Conservation (phyloP, 768 basidiomycete genomes). For the Xerocomus spinulosus region DNA sequence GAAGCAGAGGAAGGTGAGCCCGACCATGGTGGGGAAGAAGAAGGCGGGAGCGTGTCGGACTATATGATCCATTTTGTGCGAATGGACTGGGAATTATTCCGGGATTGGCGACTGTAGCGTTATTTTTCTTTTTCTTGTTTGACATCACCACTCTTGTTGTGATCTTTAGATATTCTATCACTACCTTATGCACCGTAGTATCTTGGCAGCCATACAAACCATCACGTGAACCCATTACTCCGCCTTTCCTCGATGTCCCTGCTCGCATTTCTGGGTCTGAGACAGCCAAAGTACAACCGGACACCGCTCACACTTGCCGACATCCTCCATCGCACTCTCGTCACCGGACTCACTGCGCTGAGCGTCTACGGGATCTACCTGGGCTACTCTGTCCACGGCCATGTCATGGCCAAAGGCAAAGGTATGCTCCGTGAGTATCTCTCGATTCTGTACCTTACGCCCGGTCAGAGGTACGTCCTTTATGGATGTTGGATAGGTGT, state of each 20-base stretch:
- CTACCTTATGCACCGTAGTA: slow-evolving; percentile 13
- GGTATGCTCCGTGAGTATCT: slow-evolving; percentile 15
- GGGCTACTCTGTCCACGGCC: slow-evolving; percentile 30
- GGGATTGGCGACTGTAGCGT: slow-evolving; percentile 58
- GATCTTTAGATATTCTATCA: slow-evolving; percentile 9
- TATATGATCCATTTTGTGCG: slow-evolving; percentile 76
- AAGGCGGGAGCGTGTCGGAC: slow-evolving; percentile 74
- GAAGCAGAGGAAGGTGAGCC: slow-evolving; percentile 39
- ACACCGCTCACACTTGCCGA: slow-evolving; percentile 25
- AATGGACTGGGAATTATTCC: slow-evolving; percentile 64
- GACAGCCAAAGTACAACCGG: slow-evolving; percentile 21
- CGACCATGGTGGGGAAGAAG: slow-evolving; percentile 36
- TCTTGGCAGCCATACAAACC: too few species aligned
- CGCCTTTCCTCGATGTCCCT: slow-evolving; percentile 20
- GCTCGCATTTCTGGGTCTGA: slow-evolving; percentile 25
- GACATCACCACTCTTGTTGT: background rate
- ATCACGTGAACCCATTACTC: background rate
- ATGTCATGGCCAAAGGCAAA: slow-evolving; percentile 30
- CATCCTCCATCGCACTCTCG: slow-evolving; percentile 28
- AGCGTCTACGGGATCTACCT: slow-evolving; percentile 30
- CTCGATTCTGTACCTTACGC: background rate
- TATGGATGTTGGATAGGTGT: background rate
- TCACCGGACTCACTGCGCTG: slow-evolving; percentile 26
- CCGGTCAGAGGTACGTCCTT: slow-evolving; percentile 19
- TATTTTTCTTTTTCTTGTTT: background rate